Evolutionary conservation across 2,329 filamentous ascomycete species (phyloP).

Genomic region (Apiospora marii): DNA sequence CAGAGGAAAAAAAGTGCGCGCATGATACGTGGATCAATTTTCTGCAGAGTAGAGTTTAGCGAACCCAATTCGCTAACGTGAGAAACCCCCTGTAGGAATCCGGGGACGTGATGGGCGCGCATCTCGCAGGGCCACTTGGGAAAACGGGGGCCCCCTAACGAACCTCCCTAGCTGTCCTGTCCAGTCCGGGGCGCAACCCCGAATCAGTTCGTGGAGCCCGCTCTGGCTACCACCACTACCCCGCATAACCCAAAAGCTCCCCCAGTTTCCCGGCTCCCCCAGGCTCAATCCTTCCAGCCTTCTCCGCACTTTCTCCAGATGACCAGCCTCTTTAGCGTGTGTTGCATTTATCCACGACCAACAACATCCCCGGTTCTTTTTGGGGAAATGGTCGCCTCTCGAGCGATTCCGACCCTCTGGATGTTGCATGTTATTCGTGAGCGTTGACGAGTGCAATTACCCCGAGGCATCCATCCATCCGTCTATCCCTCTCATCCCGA

Average conservation of each 20-base stretch:
- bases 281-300: constrained; percentile 16
- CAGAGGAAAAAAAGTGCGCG: background rate
- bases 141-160: background rate
- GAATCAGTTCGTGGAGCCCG: constrained; percentile 6
- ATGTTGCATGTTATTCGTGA: background rate
- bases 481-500: background rate
- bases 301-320: constrained; percentile 15
- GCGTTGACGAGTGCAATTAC: background rate
- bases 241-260: background rate
- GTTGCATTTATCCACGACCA: constrained; percentile 13
- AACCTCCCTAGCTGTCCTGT: background rate
- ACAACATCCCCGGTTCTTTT: background rate
- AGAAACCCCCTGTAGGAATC: background rate
- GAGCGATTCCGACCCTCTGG: constrained; percentile 7
- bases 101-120: constrained; percentile 1
- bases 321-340: background rate
- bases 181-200: constrained; percentile 13
- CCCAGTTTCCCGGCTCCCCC: background rate
- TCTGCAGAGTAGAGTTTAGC: background rate
- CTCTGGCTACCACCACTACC: background rate
- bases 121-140: background rate
- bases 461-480: constrained; percentile 1
- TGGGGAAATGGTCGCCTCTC: background rate
- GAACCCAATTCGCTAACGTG: constrained; percentile 2
- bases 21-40: constrained; percentile 21